phyloP scores from a whole-genome alignment of 2,329 filamentous ascomycete genomes.

The Aspergillus texensis region DNA sequence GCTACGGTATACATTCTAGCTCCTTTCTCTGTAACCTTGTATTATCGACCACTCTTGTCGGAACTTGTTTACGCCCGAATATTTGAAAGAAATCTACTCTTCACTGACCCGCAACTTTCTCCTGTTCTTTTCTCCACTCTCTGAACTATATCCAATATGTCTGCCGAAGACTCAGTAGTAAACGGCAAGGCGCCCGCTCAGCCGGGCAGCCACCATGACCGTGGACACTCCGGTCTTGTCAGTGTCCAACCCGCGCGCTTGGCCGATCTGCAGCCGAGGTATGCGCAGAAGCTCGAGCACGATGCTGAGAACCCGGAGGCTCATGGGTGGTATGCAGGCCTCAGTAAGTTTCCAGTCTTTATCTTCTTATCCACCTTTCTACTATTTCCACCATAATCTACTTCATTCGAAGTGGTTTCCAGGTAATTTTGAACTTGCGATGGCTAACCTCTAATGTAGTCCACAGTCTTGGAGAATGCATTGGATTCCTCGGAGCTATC shows the following conservation, averaged over 20 bases:
- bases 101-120: not conserved
- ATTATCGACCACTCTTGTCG: not conserved
- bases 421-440: not conserved
- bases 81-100: not conserved
- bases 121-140: not conserved
- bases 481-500: conserved; percentile 81
- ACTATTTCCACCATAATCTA: not conserved
- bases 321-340: conserved; percentile 85
- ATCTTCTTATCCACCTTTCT: not conserved
- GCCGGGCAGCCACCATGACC: conserved; percentile 43
- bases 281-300: conserved; percentile 66
- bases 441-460: conserved; percentile 49
- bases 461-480: conserved; percentile 70
- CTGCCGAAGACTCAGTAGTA: conserved; percentile 25
- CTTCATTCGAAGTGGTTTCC: not conserved
- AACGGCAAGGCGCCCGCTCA: conserved; percentile 40
- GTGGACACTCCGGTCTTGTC: conserved; percentile 55
- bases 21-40: not conserved
- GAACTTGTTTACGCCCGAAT: no score
- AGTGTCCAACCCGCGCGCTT: conserved; percentile 76
- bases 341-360: conserved; percentile 64
- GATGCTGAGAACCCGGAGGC: conserved; percentile 67
- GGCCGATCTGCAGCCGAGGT: conserved; percentile 83
- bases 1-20: not conserved
- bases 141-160: conserved; percentile 25